A percentile compares a stretch with the other conserved stretches of the same genome.
Conservation (phyloP, 2,329 filamentous ascomycete species). For the Didymella pomorum region DNA sequence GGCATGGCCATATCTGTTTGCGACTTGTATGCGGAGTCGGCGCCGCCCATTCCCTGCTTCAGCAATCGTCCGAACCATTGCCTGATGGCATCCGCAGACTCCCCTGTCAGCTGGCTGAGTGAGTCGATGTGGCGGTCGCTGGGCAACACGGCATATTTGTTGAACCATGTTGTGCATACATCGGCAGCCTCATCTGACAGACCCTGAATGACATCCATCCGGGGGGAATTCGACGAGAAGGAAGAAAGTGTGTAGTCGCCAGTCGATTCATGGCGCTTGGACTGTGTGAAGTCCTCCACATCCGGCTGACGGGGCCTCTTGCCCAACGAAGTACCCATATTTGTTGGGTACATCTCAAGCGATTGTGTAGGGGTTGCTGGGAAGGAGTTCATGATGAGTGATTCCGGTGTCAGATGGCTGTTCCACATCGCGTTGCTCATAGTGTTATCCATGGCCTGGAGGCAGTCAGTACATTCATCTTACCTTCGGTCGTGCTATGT, state of each 20-base stretch:
- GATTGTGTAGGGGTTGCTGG: conserved; percentile 38
- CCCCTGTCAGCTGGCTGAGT: conserved; percentile 47
- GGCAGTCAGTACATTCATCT: conserved; percentile 17
- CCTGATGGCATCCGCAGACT: conserved; percentile 43
- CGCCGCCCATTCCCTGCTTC: conserved; percentile 48
- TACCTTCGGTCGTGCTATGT: background rate
- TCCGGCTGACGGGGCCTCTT: conserved; percentile 46
- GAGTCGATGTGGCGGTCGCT: conserved; percentile 49
- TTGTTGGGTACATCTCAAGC: conserved; percentile 37
- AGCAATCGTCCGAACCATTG: conserved; percentile 49
- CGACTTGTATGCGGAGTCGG: conserved; percentile 51
- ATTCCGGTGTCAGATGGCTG: conserved; percentile 34
- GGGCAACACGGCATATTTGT: conserved; percentile 48
- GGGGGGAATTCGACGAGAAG: conserved; percentile 28
- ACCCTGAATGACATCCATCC: conserved; percentile 27
- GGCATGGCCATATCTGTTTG: conserved; percentile 40
- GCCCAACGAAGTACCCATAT: conserved; percentile 27
- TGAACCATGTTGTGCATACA: conserved; percentile 50
- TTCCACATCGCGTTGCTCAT: conserved; percentile 37
- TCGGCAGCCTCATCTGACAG: conserved; percentile 49
- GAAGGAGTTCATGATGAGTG: conserved; percentile 32
- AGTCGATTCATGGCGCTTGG: conserved; percentile 43
- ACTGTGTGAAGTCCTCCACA: conserved; percentile 41
- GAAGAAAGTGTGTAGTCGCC: conserved; percentile 39
- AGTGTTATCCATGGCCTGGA: conserved; percentile 46